Evolutionary conservation across 2,329 filamentous ascomycete genomes (phyloP).

Genomic region (Colletotrichum sp.): DNA sequence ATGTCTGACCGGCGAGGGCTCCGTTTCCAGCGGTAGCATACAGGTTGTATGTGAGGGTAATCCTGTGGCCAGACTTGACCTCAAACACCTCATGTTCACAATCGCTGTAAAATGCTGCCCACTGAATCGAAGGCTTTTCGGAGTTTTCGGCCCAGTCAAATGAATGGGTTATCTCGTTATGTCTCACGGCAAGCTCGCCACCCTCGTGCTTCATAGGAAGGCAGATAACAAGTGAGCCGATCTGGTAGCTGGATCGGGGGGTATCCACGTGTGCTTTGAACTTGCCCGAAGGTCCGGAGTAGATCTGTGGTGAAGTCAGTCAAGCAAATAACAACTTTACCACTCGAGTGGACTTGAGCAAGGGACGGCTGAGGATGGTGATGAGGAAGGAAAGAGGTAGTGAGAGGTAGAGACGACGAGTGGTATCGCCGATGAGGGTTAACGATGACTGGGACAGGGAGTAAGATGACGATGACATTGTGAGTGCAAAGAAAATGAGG

Average conservation of each 20-base stretch:
- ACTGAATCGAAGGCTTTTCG: constrained; percentile 30
- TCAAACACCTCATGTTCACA: constrained; percentile 58
- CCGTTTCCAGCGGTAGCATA: constrained; percentile 36
- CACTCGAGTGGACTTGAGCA: too few species aligned
- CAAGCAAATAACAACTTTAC: too few species aligned
- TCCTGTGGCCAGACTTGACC: constrained; percentile 54
- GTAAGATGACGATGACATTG: too few species aligned
- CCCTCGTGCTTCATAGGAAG: constrained; percentile 43
- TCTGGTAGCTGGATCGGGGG: constrained; percentile 50
- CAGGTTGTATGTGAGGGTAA: constrained; percentile 67
- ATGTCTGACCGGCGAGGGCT: accelerated
- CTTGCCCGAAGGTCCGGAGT: constrained; percentile 53
- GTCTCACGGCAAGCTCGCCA: constrained; percentile 47
- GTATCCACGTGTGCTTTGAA: constrained; percentile 61
- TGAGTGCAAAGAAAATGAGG: too few species aligned
- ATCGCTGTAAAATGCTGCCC: constrained; percentile 59
- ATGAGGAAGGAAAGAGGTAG: too few species aligned
- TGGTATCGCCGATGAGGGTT: too few species aligned
- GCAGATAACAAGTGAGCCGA: constrained; percentile 60
- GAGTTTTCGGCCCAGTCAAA: constrained; percentile 44
- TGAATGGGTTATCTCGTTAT: constrained; percentile 34
- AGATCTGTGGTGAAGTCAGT: constrained; percentile 40
- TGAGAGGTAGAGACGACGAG: too few species aligned
- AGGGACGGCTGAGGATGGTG: too few species aligned
- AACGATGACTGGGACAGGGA: too few species aligned